Base-by-base conservation (phyloP, 139 green algal genomes). In the Limnomonas spitsbergensis region DNA sequence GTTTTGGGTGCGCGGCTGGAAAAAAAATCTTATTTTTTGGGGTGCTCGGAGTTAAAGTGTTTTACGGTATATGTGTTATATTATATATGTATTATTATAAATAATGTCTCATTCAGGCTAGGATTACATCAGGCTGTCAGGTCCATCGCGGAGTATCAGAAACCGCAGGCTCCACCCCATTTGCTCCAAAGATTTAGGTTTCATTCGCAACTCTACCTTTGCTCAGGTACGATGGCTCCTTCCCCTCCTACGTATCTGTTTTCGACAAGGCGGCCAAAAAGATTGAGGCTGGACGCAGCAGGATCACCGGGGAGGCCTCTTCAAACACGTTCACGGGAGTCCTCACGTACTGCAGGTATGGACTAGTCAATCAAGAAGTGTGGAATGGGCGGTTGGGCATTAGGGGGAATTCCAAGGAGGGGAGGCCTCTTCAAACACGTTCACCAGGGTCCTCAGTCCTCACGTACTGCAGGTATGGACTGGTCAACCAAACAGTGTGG, bases 381-480 rank as follows among this genome's bases (percentile, higher is more conserved):
- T 31, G 61, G 20, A 26, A 14, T 14, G 27, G 20, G 61, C 31
- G 61, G 20, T 14, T 14, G 61, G 26, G 27, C 24, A 26, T 61
- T n/a, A n/a, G n/a, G n/a, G n/a, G n/a, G n/a, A n/a, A n/a, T n/a
- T n/a, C n/a, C n/a, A n/a, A n/a, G n/a, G n/a, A n/a, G 80, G 78
- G 4, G 83, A 90, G 75, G 86, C 86, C 2, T 87, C 81, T 3
- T 87, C 80, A 52, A 92, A 92, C 73, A 92, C 88, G 1, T 92
- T 82, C 54, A 92, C 83, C 3, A 79, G 72, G 29, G 75, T n/a
- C n/a, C n/a, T n/a, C n/a, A n/a, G n/a, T 81, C 61, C 66, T 78
- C 70, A 67, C 79, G 78, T 76, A 37, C 37, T 76, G 69, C 69
- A 53, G 34, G 69, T 53, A 35, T 14, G 61, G 61, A 26, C 20